Percentiles rank a stretch among this genome's conserved stretches.
phyloP scores from a whole-genome alignment of 2,329 filamentous ascomycete genomes.

The Rutstroemia sp. region DNA sequence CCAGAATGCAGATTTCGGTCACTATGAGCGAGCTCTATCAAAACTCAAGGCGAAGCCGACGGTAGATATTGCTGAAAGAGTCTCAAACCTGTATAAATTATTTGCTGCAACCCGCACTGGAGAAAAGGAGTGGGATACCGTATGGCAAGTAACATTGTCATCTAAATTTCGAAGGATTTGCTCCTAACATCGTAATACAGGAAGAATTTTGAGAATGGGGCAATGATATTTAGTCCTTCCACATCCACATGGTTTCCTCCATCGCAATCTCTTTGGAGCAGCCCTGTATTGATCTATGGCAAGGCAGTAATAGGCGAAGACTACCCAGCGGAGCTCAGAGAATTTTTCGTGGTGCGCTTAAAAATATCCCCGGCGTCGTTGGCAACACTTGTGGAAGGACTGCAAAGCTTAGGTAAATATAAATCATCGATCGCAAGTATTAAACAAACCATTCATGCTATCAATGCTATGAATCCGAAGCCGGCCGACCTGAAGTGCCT shows the following conservation, averaged over 20 bases:
- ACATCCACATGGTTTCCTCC: conserved; percentile 13
- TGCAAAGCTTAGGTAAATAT: background rate
- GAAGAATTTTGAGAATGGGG: background rate
- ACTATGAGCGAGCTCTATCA: conserved; percentile 12
- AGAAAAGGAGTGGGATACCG: background rate
- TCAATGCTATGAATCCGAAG: background rate
- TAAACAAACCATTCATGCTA: background rate
- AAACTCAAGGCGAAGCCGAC: background rate
- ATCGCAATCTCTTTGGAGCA: conserved; percentile 17
- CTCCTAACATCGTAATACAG: background rate
- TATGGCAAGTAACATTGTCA: background rate
- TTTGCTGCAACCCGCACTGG: background rate
- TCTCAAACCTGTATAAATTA: conserved; percentile 7
- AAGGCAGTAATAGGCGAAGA: background rate
- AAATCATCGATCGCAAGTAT: background rate
- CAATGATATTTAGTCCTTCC: conserved; percentile 10
- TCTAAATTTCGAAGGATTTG: background rate
- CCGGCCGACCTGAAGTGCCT: background rate
- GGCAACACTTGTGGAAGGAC: background rate
- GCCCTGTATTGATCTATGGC: conserved; percentile 14
- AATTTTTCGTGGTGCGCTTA: background rate
- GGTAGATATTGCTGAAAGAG: conserved; percentile 3
- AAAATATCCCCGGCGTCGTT: background rate
- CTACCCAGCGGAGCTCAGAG: background rate
- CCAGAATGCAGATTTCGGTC: conserved; percentile 13